Evolutionary conservation across 2,329 filamentous ascomycete genomes (phyloP).

Genomic region (Trichoderma pleuroti): DNA sequence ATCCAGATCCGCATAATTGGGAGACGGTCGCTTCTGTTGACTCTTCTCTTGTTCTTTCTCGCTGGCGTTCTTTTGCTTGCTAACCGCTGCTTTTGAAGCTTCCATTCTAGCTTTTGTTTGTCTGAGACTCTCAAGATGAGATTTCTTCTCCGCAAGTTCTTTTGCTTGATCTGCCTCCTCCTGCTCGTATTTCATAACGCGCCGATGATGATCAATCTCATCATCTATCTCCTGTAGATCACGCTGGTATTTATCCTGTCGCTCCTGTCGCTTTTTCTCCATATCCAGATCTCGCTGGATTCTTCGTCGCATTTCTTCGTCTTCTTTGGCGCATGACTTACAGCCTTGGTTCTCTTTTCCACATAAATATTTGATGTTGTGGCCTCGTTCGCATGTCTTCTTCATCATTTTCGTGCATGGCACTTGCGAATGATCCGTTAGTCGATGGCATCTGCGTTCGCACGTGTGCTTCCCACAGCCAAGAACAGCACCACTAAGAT

Average conservation of each 20-base stretch:
- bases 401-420: constrained; percentile 36
- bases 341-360: constrained; percentile 41
- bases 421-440: constrained; percentile 53
- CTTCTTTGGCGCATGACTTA: constrained; percentile 49
- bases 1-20: constrained; percentile 9
- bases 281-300: constrained; percentile 47
- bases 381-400: constrained; percentile 49
- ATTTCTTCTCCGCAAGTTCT: constrained; percentile 43
- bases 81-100: constrained; percentile 9
- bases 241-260: constrained; percentile 42
- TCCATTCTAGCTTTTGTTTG: constrained; percentile 27
- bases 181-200: constrained; percentile 38
- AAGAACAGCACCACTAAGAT: constrained; percentile 44
- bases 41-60: not conserved
- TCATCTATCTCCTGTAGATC: constrained; percentile 50
- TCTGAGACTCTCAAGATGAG: constrained; percentile 44
- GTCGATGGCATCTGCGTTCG: constrained; percentile 57
- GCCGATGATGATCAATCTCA: constrained; percentile 49
- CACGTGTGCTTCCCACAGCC: constrained; percentile 60
- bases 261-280: constrained; percentile 44
- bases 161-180: constrained; percentile 45
- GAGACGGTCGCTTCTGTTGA: not conserved
- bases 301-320: constrained; percentile 41
- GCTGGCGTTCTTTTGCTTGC: constrained; percentile 9
- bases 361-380: constrained; percentile 49